Percentiles rank a stretch among this genome's conserved stretches.
Conservation (phyloP, 805 yeast species). For the Metschnikowia santaceciliae region DNA sequence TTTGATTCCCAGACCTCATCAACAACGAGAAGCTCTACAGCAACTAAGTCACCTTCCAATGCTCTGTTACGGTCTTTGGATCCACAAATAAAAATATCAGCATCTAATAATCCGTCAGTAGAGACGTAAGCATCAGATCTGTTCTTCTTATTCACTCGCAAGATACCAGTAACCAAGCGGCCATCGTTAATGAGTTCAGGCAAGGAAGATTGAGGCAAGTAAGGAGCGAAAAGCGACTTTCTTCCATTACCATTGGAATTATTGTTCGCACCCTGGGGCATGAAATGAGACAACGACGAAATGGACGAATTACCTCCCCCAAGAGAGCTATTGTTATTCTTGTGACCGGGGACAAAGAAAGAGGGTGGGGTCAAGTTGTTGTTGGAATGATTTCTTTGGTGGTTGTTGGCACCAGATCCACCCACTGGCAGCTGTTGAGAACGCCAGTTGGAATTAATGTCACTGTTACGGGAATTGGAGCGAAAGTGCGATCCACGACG, state of each 20-base stretch:
- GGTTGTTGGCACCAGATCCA: slow-evolving; percentile 16
- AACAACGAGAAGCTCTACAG: slow-evolving; percentile 88
- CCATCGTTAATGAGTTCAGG: slow-evolving; percentile 90
- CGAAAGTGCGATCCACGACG: slow-evolving; percentile 40
- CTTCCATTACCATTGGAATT: slow-evolving; percentile 45
- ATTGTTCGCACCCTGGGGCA: slow-evolving; percentile 24
- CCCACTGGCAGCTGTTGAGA: slow-evolving; percentile 43
- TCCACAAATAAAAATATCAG: slow-evolving; percentile 96
- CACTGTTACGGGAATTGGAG: slow-evolving; percentile 37
- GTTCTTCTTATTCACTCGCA: slow-evolving; percentile 93
- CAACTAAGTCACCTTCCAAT: slow-evolving; percentile 93
- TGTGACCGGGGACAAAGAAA: slow-evolving; percentile 72
- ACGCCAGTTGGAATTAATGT: slow-evolving; percentile 57
- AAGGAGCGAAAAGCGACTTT: slow-evolving; percentile 91
- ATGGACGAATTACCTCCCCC: slow-evolving; percentile 58
- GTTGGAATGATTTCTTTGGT: slow-evolving; percentile 19
- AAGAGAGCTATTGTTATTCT: slow-evolving; percentile 63
- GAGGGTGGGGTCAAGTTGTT: slow-evolving; percentile 37
- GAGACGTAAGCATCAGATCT: slow-evolving; percentile 98
- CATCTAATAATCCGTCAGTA: slow-evolving; percentile 91
- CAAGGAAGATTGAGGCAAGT: slow-evolving; percentile 86
- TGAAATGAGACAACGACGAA: slow-evolving; percentile 41
- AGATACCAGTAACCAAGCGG: slow-evolving; percentile 82
- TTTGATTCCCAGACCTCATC: slow-evolving; percentile 98
- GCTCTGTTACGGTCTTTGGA: slow-evolving; percentile 98